Conservation (phyloP, 1,284 basidiomycete species). For the Puccinia polysora region DNA sequence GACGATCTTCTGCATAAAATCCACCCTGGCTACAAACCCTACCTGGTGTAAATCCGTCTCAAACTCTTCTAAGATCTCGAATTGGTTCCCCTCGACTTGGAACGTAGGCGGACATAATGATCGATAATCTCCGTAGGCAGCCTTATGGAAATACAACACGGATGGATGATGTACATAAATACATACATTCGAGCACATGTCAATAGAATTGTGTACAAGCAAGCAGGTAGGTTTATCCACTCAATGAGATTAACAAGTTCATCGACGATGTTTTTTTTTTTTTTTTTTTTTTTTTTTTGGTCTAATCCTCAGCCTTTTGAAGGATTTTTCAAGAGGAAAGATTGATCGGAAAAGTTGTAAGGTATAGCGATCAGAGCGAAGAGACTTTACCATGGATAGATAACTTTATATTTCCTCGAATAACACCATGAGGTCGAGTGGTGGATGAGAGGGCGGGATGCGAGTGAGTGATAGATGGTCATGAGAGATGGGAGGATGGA, state of each 20-base stretch:
- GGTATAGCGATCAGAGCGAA: too few species aligned
- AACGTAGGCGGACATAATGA: slow-evolving; percentile 25
- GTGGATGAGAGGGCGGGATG: not conserved
- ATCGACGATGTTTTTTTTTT: not conserved
- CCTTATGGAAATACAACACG: too few species aligned
- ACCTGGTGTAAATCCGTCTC: slow-evolving; percentile 2
- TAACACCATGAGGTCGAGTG: not conserved
- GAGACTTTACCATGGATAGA: slow-evolving; percentile 31
- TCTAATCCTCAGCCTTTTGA: not conserved
- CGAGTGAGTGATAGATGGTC: not conserved
- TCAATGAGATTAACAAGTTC: too few species aligned
- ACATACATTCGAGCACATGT: not conserved
- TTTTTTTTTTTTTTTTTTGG: slow-evolving; percentile 1
- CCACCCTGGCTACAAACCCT: slow-evolving; percentile 17
- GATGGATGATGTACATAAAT: too few species aligned
- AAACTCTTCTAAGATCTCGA: slow-evolving; percentile 28
- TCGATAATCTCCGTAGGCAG: slow-evolving; percentile 32
- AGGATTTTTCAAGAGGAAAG: not conserved
- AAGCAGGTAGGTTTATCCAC: not conserved
- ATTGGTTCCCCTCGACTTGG: slow-evolving; percentile 23
- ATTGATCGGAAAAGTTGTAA: not conserved
- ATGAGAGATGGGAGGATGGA: not conserved
- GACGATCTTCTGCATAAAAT: slow-evolving; percentile 39
- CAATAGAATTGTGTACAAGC: not conserved
- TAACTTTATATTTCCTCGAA: slow-evolving; percentile 24